Evolutionary conservation across 495 filamentous ascomycete genomes (phyloP).

Genomic region (Penicillium verhagenii): DNA sequence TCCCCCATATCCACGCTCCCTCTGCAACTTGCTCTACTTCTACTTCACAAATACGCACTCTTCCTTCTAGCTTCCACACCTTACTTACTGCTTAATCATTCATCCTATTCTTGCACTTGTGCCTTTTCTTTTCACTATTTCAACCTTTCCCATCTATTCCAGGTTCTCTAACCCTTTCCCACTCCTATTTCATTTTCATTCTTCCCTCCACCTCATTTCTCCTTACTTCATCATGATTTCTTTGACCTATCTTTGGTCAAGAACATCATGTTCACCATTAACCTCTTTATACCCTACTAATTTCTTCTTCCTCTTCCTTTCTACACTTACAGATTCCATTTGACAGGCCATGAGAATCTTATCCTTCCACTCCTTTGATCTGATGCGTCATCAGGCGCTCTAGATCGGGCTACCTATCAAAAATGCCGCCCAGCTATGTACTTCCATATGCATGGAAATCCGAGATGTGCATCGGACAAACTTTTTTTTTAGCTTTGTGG

Average conservation of each 20-base stretch:
- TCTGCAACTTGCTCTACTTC: neutral
- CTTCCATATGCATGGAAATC: neutral
- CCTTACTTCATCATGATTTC: neutral
- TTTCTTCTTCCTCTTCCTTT: neutral
- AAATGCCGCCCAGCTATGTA: neutral
- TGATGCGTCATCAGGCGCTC: neutral
- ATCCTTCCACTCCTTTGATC: neutral
- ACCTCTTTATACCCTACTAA: too few relatives aligned
- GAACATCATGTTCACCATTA: neutral
- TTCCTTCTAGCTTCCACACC: slow-evolving; percentile 4
- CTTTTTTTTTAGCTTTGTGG: neutral
- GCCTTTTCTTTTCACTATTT: too few relatives aligned
- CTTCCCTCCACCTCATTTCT: neutral
- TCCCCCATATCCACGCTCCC: slow-evolving; percentile 12
- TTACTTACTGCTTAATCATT: neutral
- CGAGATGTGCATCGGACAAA: neutral
- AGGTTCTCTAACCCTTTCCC: neutral
- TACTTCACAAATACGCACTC: neutral
- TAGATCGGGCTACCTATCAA: neutral
- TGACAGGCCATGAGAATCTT: neutral
- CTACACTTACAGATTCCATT: neutral
- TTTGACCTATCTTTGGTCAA: neutral
- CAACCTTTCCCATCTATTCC: neutral
- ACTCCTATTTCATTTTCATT: neutral
- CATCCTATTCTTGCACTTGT: neutral